These are phyloP conservation scores for Asterochloris sp. DNA, from an alignment of 139 green algal genomes.

Conservation along the genomic window DNA sequence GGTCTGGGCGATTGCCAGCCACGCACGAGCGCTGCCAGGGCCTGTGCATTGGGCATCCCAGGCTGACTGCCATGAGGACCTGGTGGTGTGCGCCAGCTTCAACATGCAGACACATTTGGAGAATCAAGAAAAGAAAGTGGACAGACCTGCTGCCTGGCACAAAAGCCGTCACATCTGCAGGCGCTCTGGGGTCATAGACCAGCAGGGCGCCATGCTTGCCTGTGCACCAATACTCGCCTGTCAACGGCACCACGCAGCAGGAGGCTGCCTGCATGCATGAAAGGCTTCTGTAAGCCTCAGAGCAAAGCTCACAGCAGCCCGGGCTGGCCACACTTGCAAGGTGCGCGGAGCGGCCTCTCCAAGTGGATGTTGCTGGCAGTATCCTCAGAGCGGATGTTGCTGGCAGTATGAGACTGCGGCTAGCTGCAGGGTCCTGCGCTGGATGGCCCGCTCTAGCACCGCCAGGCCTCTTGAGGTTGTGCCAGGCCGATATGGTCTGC, in stretches of 20 bases:
- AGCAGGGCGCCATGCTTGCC: slow-evolving; percentile 44
- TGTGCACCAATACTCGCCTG: slow-evolving; percentile 60
- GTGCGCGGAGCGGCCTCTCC: too few relatives aligned
- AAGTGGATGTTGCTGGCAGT: neutral
- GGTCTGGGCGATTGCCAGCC: too few relatives aligned
- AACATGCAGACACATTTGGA: too few relatives aligned
- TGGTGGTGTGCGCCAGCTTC: too few relatives aligned
- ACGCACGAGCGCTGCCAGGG: too few relatives aligned
- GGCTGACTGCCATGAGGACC: too few relatives aligned
- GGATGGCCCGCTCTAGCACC: too few relatives aligned
- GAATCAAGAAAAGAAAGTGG: too few relatives aligned
- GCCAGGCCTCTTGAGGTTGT: too few relatives aligned
- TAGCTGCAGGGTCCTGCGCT: too few relatives aligned
- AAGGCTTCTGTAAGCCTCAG: neutral
- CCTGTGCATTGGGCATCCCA: too few relatives aligned
- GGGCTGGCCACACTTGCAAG: neutral
- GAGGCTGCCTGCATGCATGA: slow-evolving; percentile 9
- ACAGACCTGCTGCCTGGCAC: slow-evolving; percentile 24
- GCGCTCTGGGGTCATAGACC: slow-evolving; percentile 56
- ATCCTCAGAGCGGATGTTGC: neutral
- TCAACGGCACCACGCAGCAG: slow-evolving; percentile 38
- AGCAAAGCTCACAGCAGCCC: neutral
- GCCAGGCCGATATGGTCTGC: too few relatives aligned
- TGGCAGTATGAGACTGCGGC: neutral
- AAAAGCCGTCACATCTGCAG: slow-evolving; percentile 58